Conservation (phyloP, 768 basidiomycete species). For the Termitomyces sp. region DNA sequence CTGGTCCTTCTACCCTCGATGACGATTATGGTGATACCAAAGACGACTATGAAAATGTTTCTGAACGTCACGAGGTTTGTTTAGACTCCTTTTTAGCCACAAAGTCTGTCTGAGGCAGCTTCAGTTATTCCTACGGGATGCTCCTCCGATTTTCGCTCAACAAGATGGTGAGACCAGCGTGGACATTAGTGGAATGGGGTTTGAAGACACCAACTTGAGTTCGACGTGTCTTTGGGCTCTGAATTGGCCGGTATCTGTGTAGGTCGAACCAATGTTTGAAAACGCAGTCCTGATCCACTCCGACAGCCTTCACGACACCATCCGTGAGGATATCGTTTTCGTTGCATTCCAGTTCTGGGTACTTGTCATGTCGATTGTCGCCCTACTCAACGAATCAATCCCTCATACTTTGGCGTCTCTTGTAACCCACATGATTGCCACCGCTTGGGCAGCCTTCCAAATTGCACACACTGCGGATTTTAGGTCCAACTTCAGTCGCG, state of each 20-base stretch:
- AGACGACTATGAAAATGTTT: constrained; percentile 13
- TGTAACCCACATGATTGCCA: constrained; percentile 68
- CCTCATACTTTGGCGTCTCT: constrained; percentile 75
- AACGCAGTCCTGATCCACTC: background rate
- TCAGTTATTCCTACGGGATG: constrained; percentile 8
- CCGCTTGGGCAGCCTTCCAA: constrained; percentile 69
- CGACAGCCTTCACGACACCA: constrained; percentile 59
- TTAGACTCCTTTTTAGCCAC: background rate
- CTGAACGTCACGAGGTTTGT: constrained; percentile 10
- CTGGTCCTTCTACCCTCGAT: constrained; percentile 1
- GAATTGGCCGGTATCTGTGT: constrained; percentile 70
- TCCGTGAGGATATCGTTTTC: constrained; percentile 75
- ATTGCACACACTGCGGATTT: constrained; percentile 57
- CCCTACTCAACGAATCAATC: constrained; percentile 71
- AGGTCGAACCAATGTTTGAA: constrained; percentile 21
- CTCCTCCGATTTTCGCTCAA: constrained; percentile 15
- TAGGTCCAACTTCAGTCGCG: constrained; percentile 45
- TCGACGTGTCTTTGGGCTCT: constrained; percentile 52
- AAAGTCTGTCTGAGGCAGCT: background rate
- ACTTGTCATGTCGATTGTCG: constrained; percentile 71
- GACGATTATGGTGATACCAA: constrained; percentile 7
- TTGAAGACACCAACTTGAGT: constrained; percentile 31
- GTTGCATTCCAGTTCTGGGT: constrained; percentile 80
- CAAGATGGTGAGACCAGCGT: constrained; percentile 19
- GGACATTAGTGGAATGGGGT: constrained; percentile 30